phyloP scores from a whole-genome alignment of 1,284 basidiomycete genomes.

The Hypsizygus ulmarius region DNA sequence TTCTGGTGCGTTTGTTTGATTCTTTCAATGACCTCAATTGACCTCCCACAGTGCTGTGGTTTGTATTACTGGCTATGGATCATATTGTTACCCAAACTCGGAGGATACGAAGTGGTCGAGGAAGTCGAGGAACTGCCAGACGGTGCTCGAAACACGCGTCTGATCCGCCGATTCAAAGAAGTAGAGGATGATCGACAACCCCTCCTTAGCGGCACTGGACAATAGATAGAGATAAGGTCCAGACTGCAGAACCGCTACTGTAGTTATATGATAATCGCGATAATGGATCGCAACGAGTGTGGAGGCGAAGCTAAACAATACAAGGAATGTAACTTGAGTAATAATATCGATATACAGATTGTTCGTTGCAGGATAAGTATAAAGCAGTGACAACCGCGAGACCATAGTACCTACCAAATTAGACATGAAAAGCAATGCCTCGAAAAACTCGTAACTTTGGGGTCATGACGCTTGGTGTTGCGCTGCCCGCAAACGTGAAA shows the following conservation, averaged over 20 bases:
- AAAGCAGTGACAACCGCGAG: background rate
- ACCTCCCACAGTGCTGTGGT: constrained; percentile 26
- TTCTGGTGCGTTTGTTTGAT: constrained; percentile 23
- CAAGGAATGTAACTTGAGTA: background rate
- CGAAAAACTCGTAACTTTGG: too few relatives aligned
- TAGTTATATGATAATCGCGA: too few relatives aligned
- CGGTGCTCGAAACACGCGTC: constrained; percentile 28
- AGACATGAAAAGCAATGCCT: too few relatives aligned
- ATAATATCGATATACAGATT: background rate
- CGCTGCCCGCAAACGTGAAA: constrained; percentile 13
- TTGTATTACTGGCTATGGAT: constrained; percentile 35
- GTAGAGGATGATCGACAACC: constrained; percentile 1
- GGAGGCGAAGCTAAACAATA: background rate
- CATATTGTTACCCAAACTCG: constrained; percentile 27
- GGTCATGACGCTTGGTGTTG: too few relatives aligned
- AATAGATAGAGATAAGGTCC: background rate
- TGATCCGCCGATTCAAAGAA: constrained; percentile 29
- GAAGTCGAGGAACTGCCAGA: constrained; percentile 29
- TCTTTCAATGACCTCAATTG: background rate
- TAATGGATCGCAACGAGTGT: background rate
- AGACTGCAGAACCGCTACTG: too few relatives aligned
- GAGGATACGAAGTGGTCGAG: constrained; percentile 32
- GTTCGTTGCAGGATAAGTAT: background rate
- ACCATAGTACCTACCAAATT: background rate
- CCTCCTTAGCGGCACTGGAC: background rate